phyloP scores from a whole-genome alignment of 108 stramenopile genomes.

The Schizochytrium sp. region DNA sequence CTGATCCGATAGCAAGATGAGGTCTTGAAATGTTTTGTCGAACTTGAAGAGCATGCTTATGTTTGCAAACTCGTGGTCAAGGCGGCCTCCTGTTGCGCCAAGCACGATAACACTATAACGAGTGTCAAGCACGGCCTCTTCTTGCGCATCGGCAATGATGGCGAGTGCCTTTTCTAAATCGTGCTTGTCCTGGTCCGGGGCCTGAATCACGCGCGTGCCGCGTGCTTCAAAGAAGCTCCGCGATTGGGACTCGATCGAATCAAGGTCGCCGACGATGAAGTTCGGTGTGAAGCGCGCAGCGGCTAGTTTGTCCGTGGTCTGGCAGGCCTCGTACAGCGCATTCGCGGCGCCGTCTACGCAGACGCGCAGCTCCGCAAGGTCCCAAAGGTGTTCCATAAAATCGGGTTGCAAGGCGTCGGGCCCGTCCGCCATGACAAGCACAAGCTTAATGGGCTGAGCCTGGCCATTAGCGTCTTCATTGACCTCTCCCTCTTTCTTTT shows the following conservation, averaged over 20 bases:
- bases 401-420: neutral
- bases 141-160: neutral
- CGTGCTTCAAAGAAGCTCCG: neutral
- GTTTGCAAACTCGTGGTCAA: neutral
- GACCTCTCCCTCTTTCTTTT: no score
- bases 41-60: neutral
- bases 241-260: neutral
- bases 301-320: neutral
- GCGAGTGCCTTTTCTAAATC: neutral
- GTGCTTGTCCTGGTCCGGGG: neutral
- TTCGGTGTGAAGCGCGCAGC: neutral
- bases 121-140: neutral
- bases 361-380: neutral
- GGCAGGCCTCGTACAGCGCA: neutral
- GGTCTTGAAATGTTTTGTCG: neutral
- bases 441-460: neutral
- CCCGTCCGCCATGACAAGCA: neutral
- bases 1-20: neutral
- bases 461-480: no score
- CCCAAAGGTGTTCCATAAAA: neutral
- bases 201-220: neutral
- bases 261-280: neutral
- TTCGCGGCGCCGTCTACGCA: constrained; percentile 12
- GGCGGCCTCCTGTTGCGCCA: neutral
- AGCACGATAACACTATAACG: neutral